Evolutionary conservation across 352 stramenopile genomes (phyloP), one percentile per base, ranked within the genome.

Genomic region (Globisporangium recalcitrans): DNA sequence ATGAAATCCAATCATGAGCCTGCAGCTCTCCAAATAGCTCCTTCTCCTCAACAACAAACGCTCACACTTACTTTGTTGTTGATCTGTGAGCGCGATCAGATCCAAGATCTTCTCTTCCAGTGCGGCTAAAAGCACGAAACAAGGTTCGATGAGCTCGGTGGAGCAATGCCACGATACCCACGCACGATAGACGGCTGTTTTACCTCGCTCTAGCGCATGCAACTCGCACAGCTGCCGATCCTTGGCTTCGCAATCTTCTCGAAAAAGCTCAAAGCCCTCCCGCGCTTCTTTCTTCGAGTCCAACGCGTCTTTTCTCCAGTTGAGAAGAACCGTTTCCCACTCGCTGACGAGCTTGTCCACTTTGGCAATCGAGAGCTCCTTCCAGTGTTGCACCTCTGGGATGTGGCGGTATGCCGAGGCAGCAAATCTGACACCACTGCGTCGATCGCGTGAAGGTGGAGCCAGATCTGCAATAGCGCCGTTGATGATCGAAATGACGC

Each of bases 271-370:
- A 31, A 70, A 70, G 7, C 52, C 36, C 26, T 77, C 60, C 13
- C 61, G 49, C 0, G 69, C 22, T 19, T 71, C 38, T 2, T 58
- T 59, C 24, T 79, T 72, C 16, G 62, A 57, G 0, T 58, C 52
- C 5, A 68, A 9, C 10, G 44, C 63, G 7, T 62, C 56, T 19
- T 73, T 46, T 62, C 65, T 67, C 75, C 78, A 87, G 21, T 65
- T 58, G 7, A 68, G 56, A 14, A 87, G 31, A 8, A 32, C 63
- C 2, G 64, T 52, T 21, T 73, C 65, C 78, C 75, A 87, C 24
- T 71, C 34, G 54, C 59, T 32, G 27, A 32, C 24, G 73, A 68
- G 36, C 10, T 29, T 34, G n/a, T 42, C 42, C 7, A 60, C 44
- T 16, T 71, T 68, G 34, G 64, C 66, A 7, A 72, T 58, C n/a